phyloP scores from a whole-genome alignment of 164 flowering plant genomes.

The Vitis riparia region DNA sequence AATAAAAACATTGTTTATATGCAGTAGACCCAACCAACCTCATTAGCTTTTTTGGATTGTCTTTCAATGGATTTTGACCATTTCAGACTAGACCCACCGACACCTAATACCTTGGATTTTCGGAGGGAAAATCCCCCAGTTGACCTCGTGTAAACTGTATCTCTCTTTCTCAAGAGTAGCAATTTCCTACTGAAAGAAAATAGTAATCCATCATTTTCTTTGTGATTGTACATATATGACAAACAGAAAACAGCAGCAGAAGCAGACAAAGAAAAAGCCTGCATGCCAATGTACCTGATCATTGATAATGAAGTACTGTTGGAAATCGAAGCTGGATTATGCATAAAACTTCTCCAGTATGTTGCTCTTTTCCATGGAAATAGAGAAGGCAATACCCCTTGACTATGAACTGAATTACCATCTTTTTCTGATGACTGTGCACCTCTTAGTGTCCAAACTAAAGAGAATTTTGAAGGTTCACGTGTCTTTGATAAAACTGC shows the following conservation, averaged over 20 bases:
- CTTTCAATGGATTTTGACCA: slow-evolving; percentile 95
- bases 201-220: background rate
- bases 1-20: background rate
- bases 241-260: slow-evolving; percentile 8
- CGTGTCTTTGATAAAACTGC: slow-evolving; percentile 37
- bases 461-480: slow-evolving; percentile 45
- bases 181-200: slow-evolving; percentile 52
- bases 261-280: slow-evolving; percentile 2
- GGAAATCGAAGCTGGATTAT: slow-evolving; percentile 22
- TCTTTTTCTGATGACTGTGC: slow-evolving; percentile 30
- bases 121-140: slow-evolving; percentile 74
- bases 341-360: slow-evolving; percentile 41
- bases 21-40: slow-evolving; percentile 52
- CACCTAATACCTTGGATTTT: slow-evolving; percentile 78
- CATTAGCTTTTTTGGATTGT: slow-evolving; percentile 72
- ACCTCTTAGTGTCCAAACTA: slow-evolving; percentile 69
- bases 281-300: slow-evolving; percentile 43
- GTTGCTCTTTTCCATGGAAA: slow-evolving; percentile 80
- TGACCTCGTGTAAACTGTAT: slow-evolving; percentile 82
- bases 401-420: slow-evolving; percentile 22
- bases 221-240: slow-evolving; percentile 5
- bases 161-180: slow-evolving; percentile 59
- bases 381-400: slow-evolving; percentile 44
- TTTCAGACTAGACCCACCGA: slow-evolving; percentile 79
- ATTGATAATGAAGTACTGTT: slow-evolving; percentile 38